Evolutionary conservation across 306 rosid genomes (phyloP).

Genomic region (Cucumis cinereus): DNA sequence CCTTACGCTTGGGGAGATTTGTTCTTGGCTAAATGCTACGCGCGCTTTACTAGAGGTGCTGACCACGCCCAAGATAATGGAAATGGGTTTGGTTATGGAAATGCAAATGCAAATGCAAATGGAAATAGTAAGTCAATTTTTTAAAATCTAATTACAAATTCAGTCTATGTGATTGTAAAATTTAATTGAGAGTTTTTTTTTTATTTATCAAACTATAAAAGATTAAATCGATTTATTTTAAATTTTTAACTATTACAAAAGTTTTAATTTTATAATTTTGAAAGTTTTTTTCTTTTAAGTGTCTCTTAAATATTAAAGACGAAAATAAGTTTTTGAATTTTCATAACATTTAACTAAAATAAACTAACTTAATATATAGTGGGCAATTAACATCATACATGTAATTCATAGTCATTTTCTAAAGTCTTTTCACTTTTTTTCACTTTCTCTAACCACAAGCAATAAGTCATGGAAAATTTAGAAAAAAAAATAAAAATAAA

Average conservation of each 20-base stretch:
- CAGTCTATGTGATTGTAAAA: too few relatives aligned
- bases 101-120: constrained; percentile 35
- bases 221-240: too few relatives aligned
- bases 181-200: too few relatives aligned
- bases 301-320: not conserved
- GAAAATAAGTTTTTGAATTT: not conserved
- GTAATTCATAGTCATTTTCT: too few relatives aligned
- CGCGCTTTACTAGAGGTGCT: constrained; percentile 45
- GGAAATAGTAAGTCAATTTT: constrained; percentile 13
- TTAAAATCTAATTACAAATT: too few relatives aligned
- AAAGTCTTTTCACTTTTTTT: too few relatives aligned
- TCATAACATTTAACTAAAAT: too few relatives aligned
- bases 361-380: too few relatives aligned
- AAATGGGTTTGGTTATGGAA: constrained; percentile 28
- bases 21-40: constrained; percentile 86
- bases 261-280: not conserved
- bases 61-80: constrained; percentile 18
- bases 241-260: too few relatives aligned
- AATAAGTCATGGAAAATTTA: not conserved
- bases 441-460: too few relatives aligned
- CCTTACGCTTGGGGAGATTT: constrained; percentile 45
- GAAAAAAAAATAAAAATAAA: not conserved
- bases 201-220: too few relatives aligned
- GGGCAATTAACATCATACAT: too few relatives aligned
- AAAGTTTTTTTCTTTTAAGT: not conserved